phyloP scores from a whole-genome alignment of 2,329 filamentous ascomycete genomes.

The Pseudogymnoascus sp. region DNA sequence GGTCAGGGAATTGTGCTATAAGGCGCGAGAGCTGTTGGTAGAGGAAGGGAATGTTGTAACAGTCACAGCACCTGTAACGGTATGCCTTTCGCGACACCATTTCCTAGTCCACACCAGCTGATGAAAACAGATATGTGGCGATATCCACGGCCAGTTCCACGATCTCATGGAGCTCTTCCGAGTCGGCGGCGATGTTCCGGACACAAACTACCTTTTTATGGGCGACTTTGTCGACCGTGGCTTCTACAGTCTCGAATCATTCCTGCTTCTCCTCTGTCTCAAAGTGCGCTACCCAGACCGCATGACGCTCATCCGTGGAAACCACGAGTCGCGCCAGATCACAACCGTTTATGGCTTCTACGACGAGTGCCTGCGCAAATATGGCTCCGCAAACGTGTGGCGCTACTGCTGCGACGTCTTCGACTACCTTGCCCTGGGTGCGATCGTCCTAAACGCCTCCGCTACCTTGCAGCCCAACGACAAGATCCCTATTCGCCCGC shows the following conservation, averaged over 20 bases:
- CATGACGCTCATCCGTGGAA: slow-evolving; percentile 96
- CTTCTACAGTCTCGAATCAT: slow-evolving; percentile 98
- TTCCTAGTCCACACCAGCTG: neutral
- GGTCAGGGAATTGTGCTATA: slow-evolving; percentile 95
- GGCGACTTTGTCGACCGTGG: slow-evolving; percentile 98
- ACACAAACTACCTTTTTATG: slow-evolving; percentile 99
- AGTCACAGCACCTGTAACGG: slow-evolving; percentile 88
- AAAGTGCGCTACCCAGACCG: slow-evolving; percentile 97
- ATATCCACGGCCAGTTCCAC: slow-evolving; percentile 98
- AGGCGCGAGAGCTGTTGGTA: slow-evolving; percentile 88
- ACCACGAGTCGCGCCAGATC: slow-evolving; percentile 98
- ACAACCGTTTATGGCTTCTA: slow-evolving; percentile 99
- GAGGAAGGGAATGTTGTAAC: slow-evolving; percentile 97
- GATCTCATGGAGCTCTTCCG: slow-evolving; percentile 99
- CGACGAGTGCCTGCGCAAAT: slow-evolving; percentile 81
- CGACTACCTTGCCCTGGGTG: slow-evolving; percentile 94
- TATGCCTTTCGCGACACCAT: slow-evolving; percentile 33
- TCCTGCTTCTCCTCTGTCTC: slow-evolving; percentile 88
- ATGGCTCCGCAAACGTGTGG: slow-evolving; percentile 98
- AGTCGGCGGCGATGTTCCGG: slow-evolving; percentile 94
- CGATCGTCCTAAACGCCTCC: slow-evolving; percentile 87
- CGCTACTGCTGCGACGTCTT: slow-evolving; percentile 99
- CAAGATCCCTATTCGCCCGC: slow-evolving; percentile 32
- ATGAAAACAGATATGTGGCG: slow-evolving; percentile 61
- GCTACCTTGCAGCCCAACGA: slow-evolving; percentile 44